A percentile compares a stretch with the other conserved stretches of the same genome.
phyloP scores from a whole-genome alignment of 2,329 filamentous ascomycete genomes.

The Aspergillus uvarum region DNA sequence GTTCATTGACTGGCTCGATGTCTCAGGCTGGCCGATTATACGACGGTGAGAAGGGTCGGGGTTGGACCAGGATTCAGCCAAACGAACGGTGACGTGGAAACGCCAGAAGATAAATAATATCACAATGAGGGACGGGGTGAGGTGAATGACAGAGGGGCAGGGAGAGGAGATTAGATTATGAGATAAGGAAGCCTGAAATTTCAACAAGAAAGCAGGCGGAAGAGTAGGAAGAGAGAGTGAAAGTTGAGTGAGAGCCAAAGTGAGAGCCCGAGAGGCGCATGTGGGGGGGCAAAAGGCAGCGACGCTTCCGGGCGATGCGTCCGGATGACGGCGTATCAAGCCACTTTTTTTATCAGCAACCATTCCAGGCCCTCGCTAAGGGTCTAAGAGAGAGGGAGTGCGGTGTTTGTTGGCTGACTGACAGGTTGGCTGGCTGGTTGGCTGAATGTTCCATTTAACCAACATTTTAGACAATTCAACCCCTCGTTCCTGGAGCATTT shows the following conservation, averaged over 20 bases:
- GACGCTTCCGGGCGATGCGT: constrained; percentile 28
- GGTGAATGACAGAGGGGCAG: not conserved
- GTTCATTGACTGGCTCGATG: constrained; percentile 33
- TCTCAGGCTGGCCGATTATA: constrained; percentile 6
- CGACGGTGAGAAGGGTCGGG: constrained; percentile 11
- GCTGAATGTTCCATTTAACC: not conserved
- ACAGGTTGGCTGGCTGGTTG: not conserved
- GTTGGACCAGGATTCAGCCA: not conserved
- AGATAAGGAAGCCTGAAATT: constrained; percentile 5
- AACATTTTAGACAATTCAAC: not conserved
- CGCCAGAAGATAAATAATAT: not conserved
- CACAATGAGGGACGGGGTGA: not conserved
- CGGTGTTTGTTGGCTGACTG: not conserved
- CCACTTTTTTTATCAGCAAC: not conserved
- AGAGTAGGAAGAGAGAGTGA: not conserved
- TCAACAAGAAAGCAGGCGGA: not conserved
- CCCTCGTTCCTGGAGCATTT: not conserved
- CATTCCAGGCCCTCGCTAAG: not conserved
- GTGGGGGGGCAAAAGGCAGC: constrained; percentile 19
- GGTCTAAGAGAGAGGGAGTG: no score
- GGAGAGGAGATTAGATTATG: not conserved
- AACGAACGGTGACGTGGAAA: not conserved
- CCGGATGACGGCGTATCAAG: not conserved
- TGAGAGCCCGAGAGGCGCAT: constrained; percentile 11
- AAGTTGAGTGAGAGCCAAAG: not conserved